A percentile compares a stretch with the other conserved stretches of the same genome.
Conservation (phyloP, 768 basidiomycete species). For the Paxillus rubicundulus region DNA sequence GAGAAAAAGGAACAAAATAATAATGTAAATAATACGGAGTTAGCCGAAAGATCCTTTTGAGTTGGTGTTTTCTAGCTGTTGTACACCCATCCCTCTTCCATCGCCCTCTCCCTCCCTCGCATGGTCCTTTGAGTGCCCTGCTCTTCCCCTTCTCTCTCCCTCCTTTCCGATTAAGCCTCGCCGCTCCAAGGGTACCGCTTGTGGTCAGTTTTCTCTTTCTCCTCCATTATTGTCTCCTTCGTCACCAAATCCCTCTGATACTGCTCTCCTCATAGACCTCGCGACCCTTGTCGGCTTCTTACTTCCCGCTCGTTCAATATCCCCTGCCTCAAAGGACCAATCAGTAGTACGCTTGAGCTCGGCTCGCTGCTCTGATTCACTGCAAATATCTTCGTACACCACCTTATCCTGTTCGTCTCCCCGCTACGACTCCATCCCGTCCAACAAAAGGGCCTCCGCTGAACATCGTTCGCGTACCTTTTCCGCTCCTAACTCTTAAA, state of each 20-base stretch:
- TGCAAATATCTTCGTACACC: constrained; percentile 22
- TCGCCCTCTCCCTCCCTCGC: constrained; percentile 25
- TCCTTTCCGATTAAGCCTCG: constrained; percentile 40
- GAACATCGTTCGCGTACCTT: constrained; percentile 47
- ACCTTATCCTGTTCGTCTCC: constrained; percentile 1
- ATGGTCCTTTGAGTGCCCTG: constrained; percentile 36
- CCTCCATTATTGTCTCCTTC: neutral
- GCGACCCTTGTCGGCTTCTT: constrained; percentile 92
- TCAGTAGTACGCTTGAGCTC: constrained; percentile 65
- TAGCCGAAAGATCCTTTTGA: constrained; percentile 25
- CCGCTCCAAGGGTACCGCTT: constrained; percentile 55
- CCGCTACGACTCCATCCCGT: constrained; percentile 9
- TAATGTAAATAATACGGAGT: constrained; percentile 18
- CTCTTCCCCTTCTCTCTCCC: constrained; percentile 27
- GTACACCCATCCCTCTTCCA: constrained; percentile 22
- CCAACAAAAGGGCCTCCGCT: constrained; percentile 39
- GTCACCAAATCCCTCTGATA: constrained; percentile 5
- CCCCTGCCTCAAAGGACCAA: constrained; percentile 36
- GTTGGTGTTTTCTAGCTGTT: constrained; percentile 27
- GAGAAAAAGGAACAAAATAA: constrained; percentile 7
- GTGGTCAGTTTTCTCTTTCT: constrained; percentile 33
- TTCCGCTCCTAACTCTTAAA: constrained; percentile 11
- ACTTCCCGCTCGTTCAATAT: constrained; percentile 42
- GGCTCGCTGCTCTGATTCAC: constrained; percentile 52
- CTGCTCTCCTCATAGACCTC: constrained; percentile 54